Evolutionary conservation across 208 protist species (phyloP).

Genomic region (Trypanosoma cruzi): DNA sequence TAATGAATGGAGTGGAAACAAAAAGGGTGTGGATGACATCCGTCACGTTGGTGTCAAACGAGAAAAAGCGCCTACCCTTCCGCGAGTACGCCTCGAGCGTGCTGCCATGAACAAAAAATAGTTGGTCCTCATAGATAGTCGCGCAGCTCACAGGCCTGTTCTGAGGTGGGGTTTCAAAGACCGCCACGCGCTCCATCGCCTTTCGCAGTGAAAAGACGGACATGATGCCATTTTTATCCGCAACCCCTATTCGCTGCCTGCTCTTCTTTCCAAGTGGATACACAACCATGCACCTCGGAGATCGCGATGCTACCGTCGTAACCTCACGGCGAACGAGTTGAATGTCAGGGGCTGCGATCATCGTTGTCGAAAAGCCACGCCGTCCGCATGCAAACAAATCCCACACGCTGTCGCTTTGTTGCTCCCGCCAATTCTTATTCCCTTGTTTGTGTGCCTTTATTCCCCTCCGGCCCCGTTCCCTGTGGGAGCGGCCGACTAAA

Average conservation of each 20-base stretch:
- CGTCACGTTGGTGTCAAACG: slow-evolving; percentile 82
- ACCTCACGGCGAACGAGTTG: slow-evolving; percentile 37
- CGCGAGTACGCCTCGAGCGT: slow-evolving; percentile 75
- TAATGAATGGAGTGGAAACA: slow-evolving; percentile 84
- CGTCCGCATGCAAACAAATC: neutral
- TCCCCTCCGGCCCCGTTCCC: neutral
- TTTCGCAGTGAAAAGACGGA: slow-evolving; percentile 64
- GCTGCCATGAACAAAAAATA: slow-evolving; percentile 80
- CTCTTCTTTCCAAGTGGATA: slow-evolving; percentile 73
- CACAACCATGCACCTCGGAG: slow-evolving; percentile 67
- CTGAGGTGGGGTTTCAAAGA: slow-evolving; percentile 49
- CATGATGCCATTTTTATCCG: slow-evolving; percentile 62
- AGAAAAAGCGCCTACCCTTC: slow-evolving; percentile 87
- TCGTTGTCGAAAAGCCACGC: neutral
- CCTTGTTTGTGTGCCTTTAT: neutral
- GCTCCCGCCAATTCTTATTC: neutral
- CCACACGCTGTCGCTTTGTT: neutral
- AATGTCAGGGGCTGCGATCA: slow-evolving; percentile 20
- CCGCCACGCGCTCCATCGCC: slow-evolving; percentile 38
- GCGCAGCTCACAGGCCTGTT: slow-evolving; percentile 52
- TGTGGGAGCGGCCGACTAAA: neutral
- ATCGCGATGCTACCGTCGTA: slow-evolving; percentile 35
- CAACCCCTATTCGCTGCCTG: slow-evolving; percentile 75
- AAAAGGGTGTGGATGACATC: slow-evolving; percentile 67
- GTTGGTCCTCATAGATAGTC: slow-evolving; percentile 74